Evolutionary conservation across 345 rosid species (phyloP).

Genomic region (Geranium rotundifolium): DNA sequence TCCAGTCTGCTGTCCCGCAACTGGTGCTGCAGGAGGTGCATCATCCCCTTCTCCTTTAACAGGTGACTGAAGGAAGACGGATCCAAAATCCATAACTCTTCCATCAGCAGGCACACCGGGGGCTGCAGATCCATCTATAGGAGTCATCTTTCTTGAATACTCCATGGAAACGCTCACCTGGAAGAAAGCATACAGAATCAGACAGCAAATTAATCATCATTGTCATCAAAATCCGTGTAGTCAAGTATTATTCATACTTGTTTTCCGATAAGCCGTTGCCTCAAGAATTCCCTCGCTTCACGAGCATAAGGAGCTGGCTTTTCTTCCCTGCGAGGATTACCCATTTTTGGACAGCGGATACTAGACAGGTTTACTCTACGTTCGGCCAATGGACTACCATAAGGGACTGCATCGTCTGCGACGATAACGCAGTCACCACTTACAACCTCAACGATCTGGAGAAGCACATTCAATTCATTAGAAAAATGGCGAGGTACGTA

Average conservation of each 20-base stretch:
- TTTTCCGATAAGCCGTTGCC: conserved; percentile 67
- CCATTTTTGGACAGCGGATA: conserved; percentile 83
- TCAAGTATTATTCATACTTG: conserved; percentile 30
- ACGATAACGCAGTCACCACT: conserved; percentile 92
- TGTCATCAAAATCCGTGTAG: background rate
- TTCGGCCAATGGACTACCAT: conserved; percentile 75
- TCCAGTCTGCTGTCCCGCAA: conserved; percentile 39
- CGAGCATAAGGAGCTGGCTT: conserved; percentile 91
- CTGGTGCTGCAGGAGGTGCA: conserved; percentile 21
- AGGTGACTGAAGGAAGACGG: conserved; percentile 61
- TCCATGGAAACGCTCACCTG: conserved; percentile 95
- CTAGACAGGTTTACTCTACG: conserved; percentile 85
- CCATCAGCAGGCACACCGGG: conserved; percentile 52
- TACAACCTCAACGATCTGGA: conserved; percentile 87
- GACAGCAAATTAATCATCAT: background rate
- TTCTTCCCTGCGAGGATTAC: conserved; percentile 79
- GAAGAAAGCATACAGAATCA: background rate
- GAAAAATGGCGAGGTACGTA: background rate
- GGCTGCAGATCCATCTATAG: conserved; percentile 48
- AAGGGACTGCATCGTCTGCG: conserved; percentile 85
- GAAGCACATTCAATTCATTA: background rate
- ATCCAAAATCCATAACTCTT: conserved; percentile 93
- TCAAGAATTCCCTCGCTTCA: conserved; percentile 81
- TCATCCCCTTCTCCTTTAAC: conserved; percentile 49
- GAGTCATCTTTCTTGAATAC: conserved; percentile 69